Percentiles rank a stretch among this genome's conserved stretches.
Conservation (phyloP, 129 eudicot species). For the Flaveria bidentis region DNA sequence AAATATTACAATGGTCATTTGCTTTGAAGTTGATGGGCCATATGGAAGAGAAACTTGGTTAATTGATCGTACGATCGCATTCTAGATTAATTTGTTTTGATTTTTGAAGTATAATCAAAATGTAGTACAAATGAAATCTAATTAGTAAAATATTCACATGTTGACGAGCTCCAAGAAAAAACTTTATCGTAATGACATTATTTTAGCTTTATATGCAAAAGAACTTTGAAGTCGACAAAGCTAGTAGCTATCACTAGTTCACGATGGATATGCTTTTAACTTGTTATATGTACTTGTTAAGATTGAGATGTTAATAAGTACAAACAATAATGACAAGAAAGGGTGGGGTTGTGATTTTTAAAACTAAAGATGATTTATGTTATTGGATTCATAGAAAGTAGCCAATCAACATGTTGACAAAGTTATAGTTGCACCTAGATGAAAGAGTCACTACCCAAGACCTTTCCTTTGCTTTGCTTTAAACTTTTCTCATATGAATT, state of each 20-base stretch:
- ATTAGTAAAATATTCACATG: not conserved
- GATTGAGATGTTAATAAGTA: conserved; percentile 13
- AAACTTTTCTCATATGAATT: not conserved
- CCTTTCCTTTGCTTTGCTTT: conserved; percentile 24
- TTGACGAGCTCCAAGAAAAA: not conserved
- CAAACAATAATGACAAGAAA: conserved; percentile 23
- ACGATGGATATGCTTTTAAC: conserved; percentile 11
- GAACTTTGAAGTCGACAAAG: conserved; percentile 5
- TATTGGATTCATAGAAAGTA: conserved; percentile 38
- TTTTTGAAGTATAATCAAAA: not conserved
- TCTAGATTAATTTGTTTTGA: not conserved
- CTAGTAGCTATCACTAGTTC: conserved; percentile 17
- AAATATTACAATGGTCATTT: not conserved
- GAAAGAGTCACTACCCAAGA: conserved; percentile 36
- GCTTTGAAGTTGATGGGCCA: not conserved
- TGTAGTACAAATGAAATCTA: not conserved
- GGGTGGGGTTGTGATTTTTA: conserved; percentile 26
- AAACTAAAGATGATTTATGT: not conserved
- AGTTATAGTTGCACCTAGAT: conserved; percentile 32
- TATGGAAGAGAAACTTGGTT: not conserved
- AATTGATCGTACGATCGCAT: not conserved
- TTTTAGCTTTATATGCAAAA: conserved; percentile 12
- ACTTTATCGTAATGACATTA: not conserved
- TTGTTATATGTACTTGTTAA: not conserved
- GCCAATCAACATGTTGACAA: conserved; percentile 40